phyloP scores from a whole-genome alignment of 345 rosid species.

The Zanthoxylum bungeanum region DNA sequence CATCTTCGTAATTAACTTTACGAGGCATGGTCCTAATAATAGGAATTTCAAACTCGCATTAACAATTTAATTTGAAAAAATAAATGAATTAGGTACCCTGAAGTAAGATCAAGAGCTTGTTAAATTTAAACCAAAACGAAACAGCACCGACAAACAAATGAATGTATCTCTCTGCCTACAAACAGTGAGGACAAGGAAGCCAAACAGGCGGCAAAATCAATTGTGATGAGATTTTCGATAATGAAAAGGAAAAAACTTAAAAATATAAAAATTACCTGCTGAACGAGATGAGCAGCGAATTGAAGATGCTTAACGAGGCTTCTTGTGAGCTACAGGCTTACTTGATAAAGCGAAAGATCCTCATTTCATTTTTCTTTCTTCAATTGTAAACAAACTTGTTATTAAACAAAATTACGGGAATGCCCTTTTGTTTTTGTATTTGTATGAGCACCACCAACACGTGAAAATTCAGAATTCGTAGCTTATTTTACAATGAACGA shows the following conservation, averaged over 20 bases:
- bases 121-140: not conserved
- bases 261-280: too few relatives aligned
- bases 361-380: too few relatives aligned
- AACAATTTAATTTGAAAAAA: not conserved
- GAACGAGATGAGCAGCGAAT: not conserved
- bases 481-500: too few relatives aligned
- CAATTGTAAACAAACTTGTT: too few relatives aligned
- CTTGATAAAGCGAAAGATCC: too few relatives aligned
- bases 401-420: too few relatives aligned
- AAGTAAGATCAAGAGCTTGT: not conserved
- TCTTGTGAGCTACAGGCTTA: too few relatives aligned
- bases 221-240: too few relatives aligned
- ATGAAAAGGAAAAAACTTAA: too few relatives aligned
- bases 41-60: not conserved
- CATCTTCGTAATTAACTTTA: constrained; percentile 33
- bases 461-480: too few relatives aligned
- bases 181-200: not conserved
- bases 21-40: constrained; percentile 50
- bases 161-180: not conserved
- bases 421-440: too few relatives aligned
- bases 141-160: not conserved
- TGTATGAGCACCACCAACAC: too few relatives aligned
- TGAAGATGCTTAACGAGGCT: not conserved
- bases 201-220: not conserved
- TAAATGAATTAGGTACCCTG: not conserved